Evolutionary conservation across 345 rosid genomes (phyloP).

Genomic region (Aquilaria sinensis): DNA sequence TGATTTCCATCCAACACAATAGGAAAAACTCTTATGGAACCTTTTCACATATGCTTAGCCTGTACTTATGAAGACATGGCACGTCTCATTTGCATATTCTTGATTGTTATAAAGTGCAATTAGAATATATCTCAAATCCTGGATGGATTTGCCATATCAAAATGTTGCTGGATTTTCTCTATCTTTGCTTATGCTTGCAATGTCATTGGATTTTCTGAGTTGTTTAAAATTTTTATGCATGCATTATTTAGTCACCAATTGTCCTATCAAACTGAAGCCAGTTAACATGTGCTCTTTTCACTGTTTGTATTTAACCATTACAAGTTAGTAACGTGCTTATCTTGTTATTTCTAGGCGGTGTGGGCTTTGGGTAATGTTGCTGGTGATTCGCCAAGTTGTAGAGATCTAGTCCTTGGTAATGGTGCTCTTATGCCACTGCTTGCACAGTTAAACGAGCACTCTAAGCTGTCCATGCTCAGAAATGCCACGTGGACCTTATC

Average conservation of each 20-base stretch:
- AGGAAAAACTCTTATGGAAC: neutral
- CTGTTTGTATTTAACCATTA: neutral
- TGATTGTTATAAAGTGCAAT: neutral
- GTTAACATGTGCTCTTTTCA: neutral
- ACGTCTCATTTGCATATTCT: conserved; percentile 1
- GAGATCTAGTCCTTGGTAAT: conserved; percentile 60
- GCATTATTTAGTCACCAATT: neutral
- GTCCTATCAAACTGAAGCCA: neutral
- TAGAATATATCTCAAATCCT: no score
- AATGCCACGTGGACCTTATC: conserved; percentile 81
- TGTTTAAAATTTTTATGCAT: neutral
- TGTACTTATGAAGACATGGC: neutral
- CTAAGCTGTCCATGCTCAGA: conserved; percentile 68
- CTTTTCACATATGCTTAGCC: neutral
- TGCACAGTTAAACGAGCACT: conserved; percentile 57
- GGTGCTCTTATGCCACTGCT: conserved; percentile 65
- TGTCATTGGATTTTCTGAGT: no score
- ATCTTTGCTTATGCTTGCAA: no score
- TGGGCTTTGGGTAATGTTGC: conserved; percentile 87
- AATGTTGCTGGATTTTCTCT: no score
- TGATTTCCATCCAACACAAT: neutral
- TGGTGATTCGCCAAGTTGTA: conserved; percentile 66
- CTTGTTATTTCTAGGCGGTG: conserved; percentile 39
- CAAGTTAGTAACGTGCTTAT: neutral
- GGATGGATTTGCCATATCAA: no score